Evolutionary conservation across 225 moss, liverwort and hornwort genomes (phyloP).

Genomic region (Physcomitrellopsis africana): DNA sequence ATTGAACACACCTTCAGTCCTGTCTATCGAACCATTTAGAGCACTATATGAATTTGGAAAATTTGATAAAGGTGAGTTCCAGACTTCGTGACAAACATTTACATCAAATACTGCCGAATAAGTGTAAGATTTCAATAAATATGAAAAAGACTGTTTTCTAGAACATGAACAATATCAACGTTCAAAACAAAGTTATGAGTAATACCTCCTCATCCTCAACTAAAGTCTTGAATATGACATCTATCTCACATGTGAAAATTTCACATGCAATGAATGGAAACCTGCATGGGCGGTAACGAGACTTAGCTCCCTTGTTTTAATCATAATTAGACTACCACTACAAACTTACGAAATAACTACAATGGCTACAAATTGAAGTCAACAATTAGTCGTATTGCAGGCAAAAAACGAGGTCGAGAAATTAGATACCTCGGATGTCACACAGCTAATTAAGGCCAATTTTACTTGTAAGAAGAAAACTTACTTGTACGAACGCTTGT

Average conservation of each 20-base stretch:
- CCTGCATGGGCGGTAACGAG: slow-evolving; percentile 48
- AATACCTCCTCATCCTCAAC: slow-evolving; percentile 98
- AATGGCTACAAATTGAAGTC: neutral
- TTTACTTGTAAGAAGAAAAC: slow-evolving; percentile 21
- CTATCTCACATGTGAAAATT: slow-evolving; percentile 97
- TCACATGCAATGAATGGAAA: slow-evolving; percentile 99
- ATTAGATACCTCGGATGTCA: neutral
- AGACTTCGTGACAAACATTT: neutral
- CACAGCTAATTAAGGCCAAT: neutral
- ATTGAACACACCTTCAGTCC: neutral
- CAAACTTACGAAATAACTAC: neutral
- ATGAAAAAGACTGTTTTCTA: neutral
- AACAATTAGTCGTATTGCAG: neutral
- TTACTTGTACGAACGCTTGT: slow-evolving; percentile 98
- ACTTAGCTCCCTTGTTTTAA: neutral
- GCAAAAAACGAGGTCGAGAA: neutral
- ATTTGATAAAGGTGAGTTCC: neutral
- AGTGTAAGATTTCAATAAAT: neutral
- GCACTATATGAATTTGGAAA: neutral
- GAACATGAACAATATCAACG: neutral
- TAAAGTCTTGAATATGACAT: slow-evolving; percentile 95
- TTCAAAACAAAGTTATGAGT: neutral
- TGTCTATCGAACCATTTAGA: neutral
- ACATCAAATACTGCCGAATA: slow-evolving; percentile 10
- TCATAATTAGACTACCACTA: neutral